These are phyloP conservation scores for Elsinoe fawcettii DNA, from an alignment of 2,329 filamentous ascomycete species.

Conservation along the genomic window DNA sequence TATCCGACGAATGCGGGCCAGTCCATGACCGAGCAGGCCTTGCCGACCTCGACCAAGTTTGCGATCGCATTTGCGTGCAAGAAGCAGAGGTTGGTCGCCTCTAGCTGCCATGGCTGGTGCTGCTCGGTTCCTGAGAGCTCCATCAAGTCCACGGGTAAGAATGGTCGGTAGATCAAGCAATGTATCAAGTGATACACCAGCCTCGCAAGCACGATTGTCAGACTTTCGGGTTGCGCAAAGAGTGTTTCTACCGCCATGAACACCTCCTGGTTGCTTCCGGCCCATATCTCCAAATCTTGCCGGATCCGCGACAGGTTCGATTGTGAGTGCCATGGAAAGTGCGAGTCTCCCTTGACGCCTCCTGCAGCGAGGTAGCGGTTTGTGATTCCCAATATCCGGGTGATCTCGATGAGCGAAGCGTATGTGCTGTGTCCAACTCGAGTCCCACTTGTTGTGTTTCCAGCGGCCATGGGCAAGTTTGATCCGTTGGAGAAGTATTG, in stretches of 20 bases:
- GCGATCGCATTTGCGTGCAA: conserved; percentile 81
- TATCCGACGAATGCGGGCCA: conserved; percentile 85
- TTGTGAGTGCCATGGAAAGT: conserved; percentile 83
- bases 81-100: conserved; percentile 80
- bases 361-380: conserved; percentile 78
- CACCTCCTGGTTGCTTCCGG: conserved; percentile 68
- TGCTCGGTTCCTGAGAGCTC: conserved; percentile 74
- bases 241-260: conserved; percentile 68
- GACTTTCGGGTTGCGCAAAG: conserved; percentile 71
- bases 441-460: conserved; percentile 36
- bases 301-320: conserved; percentile 81
- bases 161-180: conserved; percentile 78
- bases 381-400: conserved; percentile 71
- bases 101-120: conserved; percentile 87
- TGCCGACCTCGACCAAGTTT: conserved; percentile 71
- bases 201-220: conserved; percentile 72
- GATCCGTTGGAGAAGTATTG: conserved; percentile 73
- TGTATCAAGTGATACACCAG: conserved; percentile 81
- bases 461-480: conserved; percentile 48
- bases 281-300: conserved; percentile 79
- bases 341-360: conserved; percentile 79
- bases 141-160: conserved; percentile 73
- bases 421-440: conserved; percentile 67
- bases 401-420: conserved; percentile 77
- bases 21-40: conserved; percentile 64